Conservation (phyloP, 2,329 filamentous ascomycete genomes). For the Chrysoporthe austroafricana region DNA sequence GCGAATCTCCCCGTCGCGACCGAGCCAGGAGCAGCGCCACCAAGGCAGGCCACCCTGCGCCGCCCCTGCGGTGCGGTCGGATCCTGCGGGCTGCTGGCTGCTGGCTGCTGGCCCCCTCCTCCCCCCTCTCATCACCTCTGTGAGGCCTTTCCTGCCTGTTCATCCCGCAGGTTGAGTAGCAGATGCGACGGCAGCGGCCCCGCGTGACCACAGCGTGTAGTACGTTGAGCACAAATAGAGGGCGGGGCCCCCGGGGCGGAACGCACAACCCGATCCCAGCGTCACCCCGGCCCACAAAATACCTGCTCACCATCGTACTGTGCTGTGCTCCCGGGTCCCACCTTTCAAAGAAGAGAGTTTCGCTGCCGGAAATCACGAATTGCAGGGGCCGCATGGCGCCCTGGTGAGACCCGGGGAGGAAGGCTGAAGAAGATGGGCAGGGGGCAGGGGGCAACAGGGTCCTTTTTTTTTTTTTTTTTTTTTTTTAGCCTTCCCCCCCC, state of each 20-base stretch:
- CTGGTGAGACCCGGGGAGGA: conserved; percentile 15
- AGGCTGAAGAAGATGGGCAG: conserved; percentile 1
- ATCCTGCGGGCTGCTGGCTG: no score
- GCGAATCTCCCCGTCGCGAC: neutral
- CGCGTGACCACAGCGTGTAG: no score
- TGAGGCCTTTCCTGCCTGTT: no score
- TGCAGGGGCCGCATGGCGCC: conserved; percentile 26
- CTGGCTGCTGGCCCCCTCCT: no score
- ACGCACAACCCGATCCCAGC: conserved; percentile 21
- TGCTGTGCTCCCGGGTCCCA: neutral
- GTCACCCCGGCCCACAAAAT: conserved; percentile 18
- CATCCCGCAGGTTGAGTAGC: no score
- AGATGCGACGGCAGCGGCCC: no score
- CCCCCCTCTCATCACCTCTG: no score
- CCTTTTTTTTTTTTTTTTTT: neutral
- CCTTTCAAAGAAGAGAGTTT: neutral
- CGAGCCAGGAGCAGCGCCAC: neutral
- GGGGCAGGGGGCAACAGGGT: neutral
- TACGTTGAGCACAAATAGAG: no score
- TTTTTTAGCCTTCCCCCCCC: no score
- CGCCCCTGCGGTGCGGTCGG: neutral
- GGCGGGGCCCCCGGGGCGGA: no score
- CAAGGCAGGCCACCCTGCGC: neutral
- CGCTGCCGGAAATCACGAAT: conserved; percentile 4
- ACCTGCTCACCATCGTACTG: neutral